These are phyloP conservation scores for Cadophora luteo-olivacea DNA, from an alignment of 2,329 filamentous ascomycete species.

Conservation along the genomic window DNA sequence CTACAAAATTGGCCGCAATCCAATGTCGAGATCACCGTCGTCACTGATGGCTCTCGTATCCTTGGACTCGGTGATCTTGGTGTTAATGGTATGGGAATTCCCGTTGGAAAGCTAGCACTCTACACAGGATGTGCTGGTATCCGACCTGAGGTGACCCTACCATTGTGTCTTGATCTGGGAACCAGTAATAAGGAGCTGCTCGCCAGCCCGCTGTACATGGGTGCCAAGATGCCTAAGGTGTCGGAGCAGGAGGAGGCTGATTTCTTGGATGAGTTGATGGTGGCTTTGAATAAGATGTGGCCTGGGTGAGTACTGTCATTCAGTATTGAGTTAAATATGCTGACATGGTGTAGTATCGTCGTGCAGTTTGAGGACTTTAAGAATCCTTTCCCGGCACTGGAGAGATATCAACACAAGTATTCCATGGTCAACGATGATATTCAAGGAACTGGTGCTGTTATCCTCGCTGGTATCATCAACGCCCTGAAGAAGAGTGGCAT, in stretches of 20 bases:
- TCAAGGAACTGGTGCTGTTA: slow-evolving; percentile 87
- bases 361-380: slow-evolving; percentile 82
- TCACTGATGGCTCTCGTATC: slow-evolving; percentile 69
- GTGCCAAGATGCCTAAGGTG: slow-evolving; percentile 69
- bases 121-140: slow-evolving; percentile 88
- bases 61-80: slow-evolving; percentile 83
- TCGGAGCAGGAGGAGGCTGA: slow-evolving; percentile 75
- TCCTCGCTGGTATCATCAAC: slow-evolving; percentile 80
- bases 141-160: slow-evolving; percentile 78
- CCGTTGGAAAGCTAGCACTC: slow-evolving; percentile 80
- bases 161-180: slow-evolving; percentile 84
- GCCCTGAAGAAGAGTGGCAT: slow-evolving; percentile 72
- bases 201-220: slow-evolving; percentile 80
- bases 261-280: slow-evolving; percentile 78
- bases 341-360: slow-evolving; percentile 51
- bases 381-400: slow-evolving; percentile 61
- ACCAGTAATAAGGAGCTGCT: slow-evolving; percentile 80
- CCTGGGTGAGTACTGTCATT: slow-evolving; percentile 69
- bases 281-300: slow-evolving; percentile 69
- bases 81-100: slow-evolving; percentile 83
- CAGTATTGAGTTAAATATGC: slow-evolving; percentile 66
- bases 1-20: slow-evolving; percentile 74
- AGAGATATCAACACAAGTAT: slow-evolving; percentile 75
- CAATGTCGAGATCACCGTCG: slow-evolving; percentile 65
- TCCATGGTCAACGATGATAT: slow-evolving; percentile 92